Conservation (phyloP, 2,329 filamentous ascomycete genomes). For the Aspergillus vadensis region DNA sequence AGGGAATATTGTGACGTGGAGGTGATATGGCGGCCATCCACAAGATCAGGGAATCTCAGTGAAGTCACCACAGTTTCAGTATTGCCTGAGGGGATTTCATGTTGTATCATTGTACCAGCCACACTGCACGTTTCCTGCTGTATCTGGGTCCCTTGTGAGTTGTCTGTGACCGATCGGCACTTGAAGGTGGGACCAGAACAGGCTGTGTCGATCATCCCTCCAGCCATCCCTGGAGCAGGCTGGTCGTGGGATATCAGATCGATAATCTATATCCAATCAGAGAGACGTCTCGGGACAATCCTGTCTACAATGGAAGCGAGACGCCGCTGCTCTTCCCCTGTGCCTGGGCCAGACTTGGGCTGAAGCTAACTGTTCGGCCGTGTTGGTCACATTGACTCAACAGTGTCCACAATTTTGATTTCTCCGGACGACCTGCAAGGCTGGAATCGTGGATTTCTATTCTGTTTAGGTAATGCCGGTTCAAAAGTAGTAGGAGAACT, state of each 20-base stretch:
- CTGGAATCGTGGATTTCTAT: background rate
- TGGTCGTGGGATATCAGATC: background rate
- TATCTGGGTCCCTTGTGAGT: background rate
- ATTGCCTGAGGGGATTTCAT: background rate
- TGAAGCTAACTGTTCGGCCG: background rate
- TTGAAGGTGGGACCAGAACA: background rate
- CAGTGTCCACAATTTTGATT: background rate
- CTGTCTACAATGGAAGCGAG: background rate
- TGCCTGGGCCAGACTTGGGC: background rate
- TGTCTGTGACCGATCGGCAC: background rate
- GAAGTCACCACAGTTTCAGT: background rate
- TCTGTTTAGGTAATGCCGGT: background rate
- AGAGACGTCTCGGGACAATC: background rate
- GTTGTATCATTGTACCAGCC: background rate
- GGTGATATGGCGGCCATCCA: background rate
- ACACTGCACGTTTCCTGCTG: background rate
- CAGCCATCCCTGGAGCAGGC: background rate
- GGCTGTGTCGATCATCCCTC: background rate
- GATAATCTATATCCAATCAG: slow-evolving; percentile 3
- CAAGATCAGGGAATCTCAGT: background rate
- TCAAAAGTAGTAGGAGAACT: background rate
- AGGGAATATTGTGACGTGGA: background rate
- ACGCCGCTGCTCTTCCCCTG: background rate
- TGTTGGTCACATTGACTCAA: background rate
- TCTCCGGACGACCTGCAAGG: background rate